phyloP scores from a whole-genome alignment of 192 early-diverging fungal species.

The Coemansia sp. region DNA sequence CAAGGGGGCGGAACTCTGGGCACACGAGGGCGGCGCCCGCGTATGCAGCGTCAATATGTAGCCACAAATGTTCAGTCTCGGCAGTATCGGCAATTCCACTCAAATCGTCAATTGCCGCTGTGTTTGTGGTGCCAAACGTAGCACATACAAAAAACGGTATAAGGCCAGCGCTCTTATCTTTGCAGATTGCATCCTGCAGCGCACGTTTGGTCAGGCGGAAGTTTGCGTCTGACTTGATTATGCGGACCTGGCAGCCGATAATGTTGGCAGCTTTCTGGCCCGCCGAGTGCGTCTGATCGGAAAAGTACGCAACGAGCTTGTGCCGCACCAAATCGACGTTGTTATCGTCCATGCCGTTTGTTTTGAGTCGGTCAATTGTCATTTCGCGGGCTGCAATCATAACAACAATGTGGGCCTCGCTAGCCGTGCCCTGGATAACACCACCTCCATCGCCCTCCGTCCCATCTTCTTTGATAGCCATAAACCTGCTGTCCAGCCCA shows the following conservation, averaged over 20 bases:
- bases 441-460: conserved; percentile 61
- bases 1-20: conserved; percentile 57
- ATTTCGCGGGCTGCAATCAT: conserved; percentile 61
- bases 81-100: conserved; percentile 55
- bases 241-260: conserved; percentile 31
- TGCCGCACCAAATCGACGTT: conserved; percentile 16
- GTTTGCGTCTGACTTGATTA: conserved; percentile 40
- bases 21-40: conserved; percentile 61
- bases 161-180: conserved; percentile 55
- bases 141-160: conserved; percentile 64
- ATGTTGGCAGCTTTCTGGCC: conserved; percentile 59
- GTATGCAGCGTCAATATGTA: conserved; percentile 68
- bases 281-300: conserved; percentile 62
- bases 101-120: conserved; percentile 58
- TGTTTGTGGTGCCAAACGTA: conserved; percentile 67
- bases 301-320: conserved; percentile 61
- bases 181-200: conserved; percentile 44
- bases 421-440: conserved; percentile 65
- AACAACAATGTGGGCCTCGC: conserved; percentile 57
- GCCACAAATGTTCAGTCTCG: conserved; percentile 54
- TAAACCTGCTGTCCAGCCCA: conserved; percentile 57
- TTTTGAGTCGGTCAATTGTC: conserved; percentile 31
- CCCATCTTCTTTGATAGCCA: conserved; percentile 45
- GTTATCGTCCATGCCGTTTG: conserved; percentile 29
- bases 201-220: conserved; percentile 46